These are phyloP conservation scores for Tuber brumale DNA, from an alignment of 495 filamentous ascomycete species.

Conservation along the genomic window DNA sequence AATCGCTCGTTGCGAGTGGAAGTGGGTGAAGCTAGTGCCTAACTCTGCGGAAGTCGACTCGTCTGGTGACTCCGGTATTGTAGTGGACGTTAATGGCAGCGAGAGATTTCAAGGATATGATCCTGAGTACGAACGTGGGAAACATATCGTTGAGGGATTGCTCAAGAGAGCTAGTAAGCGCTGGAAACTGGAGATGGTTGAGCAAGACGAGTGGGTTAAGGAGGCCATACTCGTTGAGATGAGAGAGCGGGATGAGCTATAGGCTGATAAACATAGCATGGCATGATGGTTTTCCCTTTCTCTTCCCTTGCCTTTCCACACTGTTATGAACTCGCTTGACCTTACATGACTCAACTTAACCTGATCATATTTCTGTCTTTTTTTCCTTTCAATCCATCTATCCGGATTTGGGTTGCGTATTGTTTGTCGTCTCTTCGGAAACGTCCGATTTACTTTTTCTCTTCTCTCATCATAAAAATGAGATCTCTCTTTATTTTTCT, in stretches of 20 bases:
- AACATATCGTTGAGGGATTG: constrained; percentile 70
- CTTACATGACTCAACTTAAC: neutral
- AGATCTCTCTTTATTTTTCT: neutral
- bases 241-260: constrained; percentile 55
- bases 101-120: constrained; percentile 51
- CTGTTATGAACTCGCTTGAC: neutral
- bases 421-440: neutral
- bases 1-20: constrained; percentile 92
- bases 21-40: constrained; percentile 73
- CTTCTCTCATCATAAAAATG: neutral
- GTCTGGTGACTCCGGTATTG: constrained; percentile 28
- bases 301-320: neutral
- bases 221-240: constrained; percentile 66
- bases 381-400: neutral
- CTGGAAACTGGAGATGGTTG: constrained; percentile 65
- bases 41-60: constrained; percentile 21
- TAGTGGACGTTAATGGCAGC: constrained; percentile 47
- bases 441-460: neutral
- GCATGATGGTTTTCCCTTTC: constrained; percentile 7
- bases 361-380: neutral
- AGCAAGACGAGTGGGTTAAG: constrained; percentile 65
- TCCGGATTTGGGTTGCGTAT: neutral
- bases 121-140: constrained; percentile 62
- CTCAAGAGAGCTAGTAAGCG: constrained; percentile 71
- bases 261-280: constrained; percentile 49